Evolutionary conservation across 352 stramenopile species (phyloP).

Genomic region (Phytophthora syringae): DNA sequence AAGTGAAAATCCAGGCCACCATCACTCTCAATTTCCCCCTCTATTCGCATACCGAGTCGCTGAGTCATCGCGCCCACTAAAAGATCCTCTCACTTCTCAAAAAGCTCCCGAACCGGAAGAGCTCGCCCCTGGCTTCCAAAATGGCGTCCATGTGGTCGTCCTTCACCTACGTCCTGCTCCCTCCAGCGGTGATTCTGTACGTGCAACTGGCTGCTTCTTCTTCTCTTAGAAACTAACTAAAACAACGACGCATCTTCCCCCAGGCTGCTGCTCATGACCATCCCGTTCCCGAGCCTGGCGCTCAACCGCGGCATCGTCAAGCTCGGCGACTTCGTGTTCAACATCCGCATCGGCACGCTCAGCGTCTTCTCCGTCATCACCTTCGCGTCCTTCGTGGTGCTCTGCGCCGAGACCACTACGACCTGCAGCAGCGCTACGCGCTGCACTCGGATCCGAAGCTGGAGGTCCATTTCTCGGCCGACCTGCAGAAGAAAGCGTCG

Average conservation of each 20-base stretch:
- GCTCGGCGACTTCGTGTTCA: conserved; percentile 78
- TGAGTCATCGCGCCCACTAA: not conserved
- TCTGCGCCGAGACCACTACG: conserved; percentile 73
- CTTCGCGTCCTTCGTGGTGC: conserved; percentile 70
- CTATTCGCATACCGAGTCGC: conserved; percentile 18
- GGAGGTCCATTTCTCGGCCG: conserved; percentile 69
- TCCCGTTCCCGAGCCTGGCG: conserved; percentile 68
- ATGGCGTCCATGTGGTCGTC: conserved; percentile 81
- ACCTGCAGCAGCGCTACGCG: conserved; percentile 82
- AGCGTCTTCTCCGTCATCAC: conserved; percentile 83
- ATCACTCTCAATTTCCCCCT: too few species aligned
- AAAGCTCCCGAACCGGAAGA: not conserved
- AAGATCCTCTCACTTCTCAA: conserved; percentile 24
- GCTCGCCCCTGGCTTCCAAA: not conserved
- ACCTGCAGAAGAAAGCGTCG: conserved; percentile 83
- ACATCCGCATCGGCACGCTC: conserved; percentile 74
- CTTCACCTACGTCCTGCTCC: conserved; percentile 80
- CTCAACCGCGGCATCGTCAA: conserved; percentile 76
- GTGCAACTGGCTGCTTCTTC: conserved; percentile 15
- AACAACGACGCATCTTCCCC: too few species aligned
- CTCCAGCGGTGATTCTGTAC: conserved; percentile 80
- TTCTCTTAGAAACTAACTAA: conserved; percentile 4
- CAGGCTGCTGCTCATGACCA: conserved; percentile 79
- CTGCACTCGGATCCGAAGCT: conserved; percentile 33
- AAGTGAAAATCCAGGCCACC: conserved; percentile 19